Conservation (phyloP, 2,329 filamentous ascomycete species). For the Myriosclerotinia curreyana region DNA sequence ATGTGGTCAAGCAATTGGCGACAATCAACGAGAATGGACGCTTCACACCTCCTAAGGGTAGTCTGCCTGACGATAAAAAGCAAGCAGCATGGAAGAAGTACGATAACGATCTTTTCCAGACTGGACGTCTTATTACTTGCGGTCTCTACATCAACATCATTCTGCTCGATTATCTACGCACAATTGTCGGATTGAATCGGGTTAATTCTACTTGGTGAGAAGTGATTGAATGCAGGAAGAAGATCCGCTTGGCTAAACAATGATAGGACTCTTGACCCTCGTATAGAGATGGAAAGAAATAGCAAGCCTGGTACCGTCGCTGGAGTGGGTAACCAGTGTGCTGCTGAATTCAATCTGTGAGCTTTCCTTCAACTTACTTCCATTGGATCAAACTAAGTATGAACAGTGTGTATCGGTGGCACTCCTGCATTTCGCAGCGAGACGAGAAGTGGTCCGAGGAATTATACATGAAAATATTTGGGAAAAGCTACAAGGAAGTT, state of each 20-base stretch:
- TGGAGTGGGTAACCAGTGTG: conserved; percentile 77
- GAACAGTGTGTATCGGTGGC: conserved; percentile 69
- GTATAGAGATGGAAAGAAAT: conserved; percentile 61
- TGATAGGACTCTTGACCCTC: conserved; percentile 63
- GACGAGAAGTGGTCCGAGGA: conserved; percentile 81
- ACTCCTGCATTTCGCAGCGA: conserved; percentile 68
- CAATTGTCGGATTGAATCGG: conserved; percentile 45
- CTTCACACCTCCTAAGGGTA: conserved; percentile 62
- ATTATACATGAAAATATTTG: conserved; percentile 41
- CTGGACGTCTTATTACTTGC: conserved; percentile 67
- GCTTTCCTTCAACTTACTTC: background rate
- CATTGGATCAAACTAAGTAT: background rate
- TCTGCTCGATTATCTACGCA: conserved; percentile 73
- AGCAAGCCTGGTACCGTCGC: conserved; percentile 48
- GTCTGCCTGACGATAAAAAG: conserved; percentile 49
- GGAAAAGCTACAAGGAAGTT: conserved; percentile 26
- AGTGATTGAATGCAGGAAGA: background rate
- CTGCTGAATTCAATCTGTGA: conserved; percentile 76
- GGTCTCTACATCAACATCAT: conserved; percentile 78
- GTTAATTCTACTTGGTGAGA: conserved; percentile 52
- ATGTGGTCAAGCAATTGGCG: conserved; percentile 73
- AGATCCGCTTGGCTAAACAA: background rate
- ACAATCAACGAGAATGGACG: conserved; percentile 77
- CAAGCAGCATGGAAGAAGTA: conserved; percentile 60
- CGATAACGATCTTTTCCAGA: conserved; percentile 76